Evolutionary conservation across 257 asterid genomes (phyloP).

Genomic region (Forsythia viridissima): DNA sequence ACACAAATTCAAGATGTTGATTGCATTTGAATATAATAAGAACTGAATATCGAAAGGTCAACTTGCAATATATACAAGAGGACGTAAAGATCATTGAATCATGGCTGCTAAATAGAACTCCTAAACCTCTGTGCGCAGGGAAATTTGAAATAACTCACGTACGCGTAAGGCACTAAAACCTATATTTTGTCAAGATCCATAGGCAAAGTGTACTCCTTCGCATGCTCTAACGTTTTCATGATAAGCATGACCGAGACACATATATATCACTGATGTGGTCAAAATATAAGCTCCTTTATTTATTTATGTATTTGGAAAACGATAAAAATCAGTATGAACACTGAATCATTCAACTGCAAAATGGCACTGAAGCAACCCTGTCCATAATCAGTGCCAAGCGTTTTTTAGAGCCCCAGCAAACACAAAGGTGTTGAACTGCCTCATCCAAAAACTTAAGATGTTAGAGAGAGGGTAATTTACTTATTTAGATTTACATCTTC

Average conservation of each 20-base stretch:
- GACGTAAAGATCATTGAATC: neutral
- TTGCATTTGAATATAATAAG: neutral
- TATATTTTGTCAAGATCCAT: neutral
- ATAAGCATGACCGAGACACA: neutral
- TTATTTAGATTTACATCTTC: neutral
- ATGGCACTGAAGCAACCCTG: neutral
- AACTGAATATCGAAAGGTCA: neutral
- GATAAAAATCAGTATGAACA: neutral
- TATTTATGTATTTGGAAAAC: neutral
- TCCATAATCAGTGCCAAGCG: neutral
- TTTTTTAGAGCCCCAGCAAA: neutral
- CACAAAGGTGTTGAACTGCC: neutral
- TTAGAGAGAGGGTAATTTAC: neutral
- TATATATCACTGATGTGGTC: neutral
- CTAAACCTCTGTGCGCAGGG: neutral
- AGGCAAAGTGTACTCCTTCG: neutral
- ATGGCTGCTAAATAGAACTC: neutral
- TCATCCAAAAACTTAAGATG: neutral
- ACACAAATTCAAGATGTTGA: neutral
- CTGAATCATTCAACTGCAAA: neutral
- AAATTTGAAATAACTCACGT: neutral
- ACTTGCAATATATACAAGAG: neutral
- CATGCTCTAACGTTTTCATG: neutral
- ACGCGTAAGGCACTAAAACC: neutral
- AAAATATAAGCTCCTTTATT: neutral